Percentiles rank a stretch among this genome's conserved stretches.
Evolutionary conservation across 176 grass and related monocot species (phyloP).

Genomic region (Eragrostis nindensis): DNA sequence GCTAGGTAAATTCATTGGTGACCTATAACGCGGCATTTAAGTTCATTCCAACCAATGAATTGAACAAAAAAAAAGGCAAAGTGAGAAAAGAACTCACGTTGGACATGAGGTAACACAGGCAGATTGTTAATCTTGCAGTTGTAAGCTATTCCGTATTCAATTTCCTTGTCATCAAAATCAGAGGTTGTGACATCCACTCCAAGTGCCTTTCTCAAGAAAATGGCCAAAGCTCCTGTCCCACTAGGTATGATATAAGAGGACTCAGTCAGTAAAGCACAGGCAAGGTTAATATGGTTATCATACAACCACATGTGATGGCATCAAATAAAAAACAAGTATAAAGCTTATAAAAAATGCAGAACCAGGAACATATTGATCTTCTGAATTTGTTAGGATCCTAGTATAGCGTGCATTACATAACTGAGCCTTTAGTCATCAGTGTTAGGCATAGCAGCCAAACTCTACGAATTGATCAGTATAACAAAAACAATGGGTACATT

Average conservation of each 20-base stretch:
- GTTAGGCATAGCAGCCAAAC: not conserved
- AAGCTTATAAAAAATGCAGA: not conserved
- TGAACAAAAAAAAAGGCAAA: constrained; percentile 2
- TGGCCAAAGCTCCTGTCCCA: constrained; percentile 78
- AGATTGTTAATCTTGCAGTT: constrained; percentile 65
- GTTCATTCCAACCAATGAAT: no score
- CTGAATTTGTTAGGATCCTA: constrained; percentile 1
- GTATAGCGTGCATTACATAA: not conserved
- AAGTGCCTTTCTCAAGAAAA: constrained; percentile 62
- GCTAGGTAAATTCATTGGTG: no score
- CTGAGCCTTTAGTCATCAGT: not conserved
- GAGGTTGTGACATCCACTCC: constrained; percentile 75
- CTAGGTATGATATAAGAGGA: constrained; percentile 36
- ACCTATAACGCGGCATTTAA: no score
- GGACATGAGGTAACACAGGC: constrained; percentile 61
- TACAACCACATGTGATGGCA: not conserved
- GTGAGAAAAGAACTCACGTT: constrained; percentile 46
- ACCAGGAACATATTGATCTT: constrained; percentile 1
- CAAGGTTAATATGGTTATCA: not conserved
- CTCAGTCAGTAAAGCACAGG: not conserved
- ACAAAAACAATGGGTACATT: not conserved
- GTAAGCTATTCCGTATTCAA: constrained; percentile 76
- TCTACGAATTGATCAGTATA: not conserved
- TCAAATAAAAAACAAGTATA: not conserved
- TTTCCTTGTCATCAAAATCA: constrained; percentile 74